These are phyloP conservation scores for Pythium dissotocum DNA, from an alignment of 352 stramenopile genomes.

Conservation along the genomic window DNA sequence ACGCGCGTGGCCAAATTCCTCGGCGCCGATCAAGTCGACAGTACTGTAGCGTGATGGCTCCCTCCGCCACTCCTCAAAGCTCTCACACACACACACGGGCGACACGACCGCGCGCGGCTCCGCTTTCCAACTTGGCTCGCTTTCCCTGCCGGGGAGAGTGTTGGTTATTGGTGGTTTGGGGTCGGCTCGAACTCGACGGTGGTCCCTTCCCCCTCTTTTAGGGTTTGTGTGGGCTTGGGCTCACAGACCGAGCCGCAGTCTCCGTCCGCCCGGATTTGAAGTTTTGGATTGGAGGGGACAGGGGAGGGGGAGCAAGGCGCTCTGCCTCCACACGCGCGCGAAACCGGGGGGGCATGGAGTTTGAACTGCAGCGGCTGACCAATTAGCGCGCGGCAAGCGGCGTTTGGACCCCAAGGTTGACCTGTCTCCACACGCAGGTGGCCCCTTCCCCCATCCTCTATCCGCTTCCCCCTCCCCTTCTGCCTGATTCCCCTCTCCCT, in stretches of 20 bases:
- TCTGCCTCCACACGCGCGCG: slow-evolving; percentile 9
- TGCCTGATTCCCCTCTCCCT: slow-evolving; percentile 10
- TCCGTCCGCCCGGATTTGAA: slow-evolving; percentile 29
- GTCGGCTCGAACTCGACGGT: slow-evolving; percentile 15
- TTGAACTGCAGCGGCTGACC: slow-evolving; percentile 8
- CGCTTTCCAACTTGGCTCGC: slow-evolving; percentile 28
- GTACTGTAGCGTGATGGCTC: slow-evolving; percentile 16
- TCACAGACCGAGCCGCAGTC: not conserved
- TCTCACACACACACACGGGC: slow-evolving; percentile 24
- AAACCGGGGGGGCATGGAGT: slow-evolving; percentile 17
- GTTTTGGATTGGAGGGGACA: slow-evolving; percentile 30
- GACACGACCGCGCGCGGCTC: slow-evolving; percentile 17
- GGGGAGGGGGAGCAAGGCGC: slow-evolving; percentile 18
- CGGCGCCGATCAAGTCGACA: not conserved
- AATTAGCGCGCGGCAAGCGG: slow-evolving; percentile 9
- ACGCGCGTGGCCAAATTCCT: slow-evolving; percentile 11
- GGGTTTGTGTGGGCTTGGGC: slow-evolving; percentile 18
- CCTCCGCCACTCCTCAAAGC: slow-evolving; percentile 25
- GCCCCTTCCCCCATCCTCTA: slow-evolving; percentile 2
- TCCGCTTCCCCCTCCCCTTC: slow-evolving; percentile 23
- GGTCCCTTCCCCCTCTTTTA: slow-evolving; percentile 26
- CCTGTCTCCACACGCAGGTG: slow-evolving; percentile 19
- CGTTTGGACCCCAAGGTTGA: slow-evolving; percentile 8
- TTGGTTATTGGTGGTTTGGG: slow-evolving; percentile 33
- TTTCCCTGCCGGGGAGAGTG: slow-evolving; percentile 27